Evolutionary conservation across 768 basidiomycete genomes (phyloP).

Genomic region (Lactarius akahatsu): DNA sequence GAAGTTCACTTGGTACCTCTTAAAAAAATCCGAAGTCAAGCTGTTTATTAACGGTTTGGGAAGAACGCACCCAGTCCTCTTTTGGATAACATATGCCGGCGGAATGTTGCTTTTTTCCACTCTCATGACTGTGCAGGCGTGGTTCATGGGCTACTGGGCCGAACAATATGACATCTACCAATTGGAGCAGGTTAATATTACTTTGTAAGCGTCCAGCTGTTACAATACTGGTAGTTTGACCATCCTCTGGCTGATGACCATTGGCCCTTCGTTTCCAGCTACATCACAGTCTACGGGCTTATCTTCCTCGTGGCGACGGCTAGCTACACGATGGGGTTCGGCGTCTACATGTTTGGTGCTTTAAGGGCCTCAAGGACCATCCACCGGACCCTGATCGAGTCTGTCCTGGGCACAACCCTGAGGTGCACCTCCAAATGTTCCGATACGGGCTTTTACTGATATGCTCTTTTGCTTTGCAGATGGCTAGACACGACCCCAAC

Average conservation of each 20-base stretch:
- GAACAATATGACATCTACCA: conserved; percentile 40
- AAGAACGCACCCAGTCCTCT: conserved; percentile 33
- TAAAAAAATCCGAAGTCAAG: conserved; percentile 31
- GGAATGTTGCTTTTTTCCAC: conserved; percentile 32
- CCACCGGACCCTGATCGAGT: conserved; percentile 50
- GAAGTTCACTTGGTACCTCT: conserved; percentile 20
- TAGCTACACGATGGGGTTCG: conserved; percentile 38
- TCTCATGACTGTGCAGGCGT: conserved; percentile 35
- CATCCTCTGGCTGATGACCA: background rate
- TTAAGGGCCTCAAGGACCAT: conserved; percentile 55
- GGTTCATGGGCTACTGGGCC: conserved; percentile 49
- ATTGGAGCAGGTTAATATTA: conserved; percentile 37
- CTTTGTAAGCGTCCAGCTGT: conserved; percentile 34
- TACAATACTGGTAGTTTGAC: too few relatives aligned
- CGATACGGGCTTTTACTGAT: background rate
- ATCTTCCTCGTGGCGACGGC: conserved; percentile 38
- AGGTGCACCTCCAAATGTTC: conserved; percentile 42
- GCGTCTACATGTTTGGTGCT: conserved; percentile 46
- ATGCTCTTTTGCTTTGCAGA: conserved; percentile 31
- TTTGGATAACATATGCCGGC: conserved; percentile 35
- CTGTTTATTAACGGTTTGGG: conserved; percentile 34
- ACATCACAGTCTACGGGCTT: conserved; percentile 45
- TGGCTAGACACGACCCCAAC: conserved; percentile 53
- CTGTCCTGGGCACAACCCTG: conserved; percentile 59
- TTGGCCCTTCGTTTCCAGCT: conserved; percentile 37